phyloP scores from a whole-genome alignment of 805 yeast species.

The Peterozyma toletana region DNA sequence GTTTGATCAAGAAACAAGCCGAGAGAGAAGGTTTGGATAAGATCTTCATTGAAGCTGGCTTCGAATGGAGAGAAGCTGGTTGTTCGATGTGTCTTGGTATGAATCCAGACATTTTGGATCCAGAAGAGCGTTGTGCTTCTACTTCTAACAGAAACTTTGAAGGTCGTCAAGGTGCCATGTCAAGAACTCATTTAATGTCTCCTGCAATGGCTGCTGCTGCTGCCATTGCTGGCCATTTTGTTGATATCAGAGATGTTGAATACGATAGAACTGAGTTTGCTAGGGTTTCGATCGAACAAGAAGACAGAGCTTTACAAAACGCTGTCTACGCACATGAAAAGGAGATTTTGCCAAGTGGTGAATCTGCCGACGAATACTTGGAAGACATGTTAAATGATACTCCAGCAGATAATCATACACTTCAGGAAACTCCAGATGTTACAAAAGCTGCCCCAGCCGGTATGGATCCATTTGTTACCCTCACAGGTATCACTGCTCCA shows the following conservation, averaged over 20 bases:
- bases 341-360: slow-evolving; percentile 48
- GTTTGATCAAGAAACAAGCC: slow-evolving; percentile 88
- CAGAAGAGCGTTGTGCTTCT: slow-evolving; percentile 97
- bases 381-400: slow-evolving; percentile 58
- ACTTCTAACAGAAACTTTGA: slow-evolving; percentile 98
- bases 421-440: slow-evolving; percentile 27
- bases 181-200: slow-evolving; percentile 96
- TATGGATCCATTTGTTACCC: slow-evolving; percentile 66
- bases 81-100: slow-evolving; percentile 99
- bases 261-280: slow-evolving; percentile 55
- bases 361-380: slow-evolving; percentile 34
- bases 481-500: slow-evolving; percentile 90
- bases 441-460: slow-evolving; percentile 37
- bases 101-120: slow-evolving; percentile 96
- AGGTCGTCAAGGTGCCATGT: slow-evolving; percentile 96
- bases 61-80: slow-evolving; percentile 99
- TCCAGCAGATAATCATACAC: slow-evolving; percentile 43
- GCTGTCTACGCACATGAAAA: slow-evolving; percentile 71
- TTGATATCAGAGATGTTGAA: slow-evolving; percentile 81
- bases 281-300: slow-evolving; percentile 38
- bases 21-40: slow-evolving; percentile 92
- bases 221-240: slow-evolving; percentile 82
- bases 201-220: slow-evolving; percentile 99
- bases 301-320: slow-evolving; percentile 54
- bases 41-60: slow-evolving; percentile 86